Base-by-base conservation (phyloP, 1,139 yeast species). In the Pichia sorboxylosa region DNA sequence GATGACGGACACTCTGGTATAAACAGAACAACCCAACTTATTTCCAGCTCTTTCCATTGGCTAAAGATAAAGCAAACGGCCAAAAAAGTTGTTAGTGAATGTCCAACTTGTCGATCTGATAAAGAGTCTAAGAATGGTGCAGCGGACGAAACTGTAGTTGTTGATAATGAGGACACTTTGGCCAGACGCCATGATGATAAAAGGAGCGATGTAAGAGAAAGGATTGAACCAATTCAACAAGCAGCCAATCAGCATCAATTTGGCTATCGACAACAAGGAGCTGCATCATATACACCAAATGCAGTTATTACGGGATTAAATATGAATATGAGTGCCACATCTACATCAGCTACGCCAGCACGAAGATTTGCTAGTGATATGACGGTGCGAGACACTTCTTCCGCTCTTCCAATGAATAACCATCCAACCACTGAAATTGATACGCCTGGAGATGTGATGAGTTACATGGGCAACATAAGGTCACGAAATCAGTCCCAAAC, bases 31-130 rank as follows among this genome's bases (percentile, higher is more conserved):
- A 85, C 96, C 0, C 63, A 90, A 0, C 60, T 68, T 24, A 73
- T 90, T 15, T 70, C 92, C 1, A 92, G 81, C 42, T 69, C 71
- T 44, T 90, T 79, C 47, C 94, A 84, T 52, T 90, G 97, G 96
- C 71, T 85, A 2, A 69, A 94, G 31, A 81, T 90, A 41, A 87
- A 90, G 55, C 85, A 75, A 41, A 84, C 95, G 0, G 95, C 83
- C 1, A 77, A 81, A 0, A 73, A 75, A 26, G 92, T 84, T 1
- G 76, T 87, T 32, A 66, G 79, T 37, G 70, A 74, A 38, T 90
- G 98, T 52, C 62, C 69, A 1, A 78, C 73, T 35, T 87, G 97
- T 55, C 11, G 13, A 13, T n/a, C n/a, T n/a, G n/a, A n/a, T n/a
- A n/a, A n/a, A n/a, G n/a, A n/a, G 23, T 10, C 10, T 10, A 20